Evolutionary conservation across 2,329 filamentous ascomycete species (phyloP).

Genomic region (Teratosphaeria pseudoeucalypti): DNA sequence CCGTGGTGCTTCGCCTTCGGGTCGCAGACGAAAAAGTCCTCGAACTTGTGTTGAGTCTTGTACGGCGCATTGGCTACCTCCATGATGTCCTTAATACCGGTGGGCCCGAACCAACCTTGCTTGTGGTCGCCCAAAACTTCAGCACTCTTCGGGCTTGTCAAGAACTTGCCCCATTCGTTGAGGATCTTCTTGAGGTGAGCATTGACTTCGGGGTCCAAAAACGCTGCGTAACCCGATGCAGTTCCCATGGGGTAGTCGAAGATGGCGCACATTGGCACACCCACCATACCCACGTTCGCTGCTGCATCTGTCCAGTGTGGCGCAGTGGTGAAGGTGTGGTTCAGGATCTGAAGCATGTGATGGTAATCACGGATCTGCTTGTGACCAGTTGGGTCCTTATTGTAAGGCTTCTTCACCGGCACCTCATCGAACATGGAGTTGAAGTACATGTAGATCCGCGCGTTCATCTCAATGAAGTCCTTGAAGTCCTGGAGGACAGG

Average conservation of each 20-base stretch:
- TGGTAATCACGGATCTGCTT: slow-evolving; percentile 55
- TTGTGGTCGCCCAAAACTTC: slow-evolving; percentile 27
- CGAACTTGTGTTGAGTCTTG: slow-evolving; percentile 19
- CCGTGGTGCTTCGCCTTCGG: slow-evolving; percentile 45
- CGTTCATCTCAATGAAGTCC: slow-evolving; percentile 52
- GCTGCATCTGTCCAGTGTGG: slow-evolving; percentile 33
- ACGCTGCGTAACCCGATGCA: slow-evolving; percentile 43
- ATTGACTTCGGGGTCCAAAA: slow-evolving; percentile 45
- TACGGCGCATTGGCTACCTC: slow-evolving; percentile 21
- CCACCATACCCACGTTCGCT: slow-evolving; percentile 37
- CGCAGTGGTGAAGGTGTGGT: slow-evolving; percentile 40
- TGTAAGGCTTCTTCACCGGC: slow-evolving; percentile 50
- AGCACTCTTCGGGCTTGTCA: slow-evolving; percentile 24
- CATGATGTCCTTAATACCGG: slow-evolving; percentile 29
- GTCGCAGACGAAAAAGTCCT: slow-evolving; percentile 53
- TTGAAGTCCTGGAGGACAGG: slow-evolving; percentile 57
- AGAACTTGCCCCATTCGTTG: slow-evolving; percentile 36
- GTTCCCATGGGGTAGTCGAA: slow-evolving; percentile 52
- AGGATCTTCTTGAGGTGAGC: slow-evolving; percentile 42
- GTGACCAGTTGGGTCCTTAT: slow-evolving; percentile 50
- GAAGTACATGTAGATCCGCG: slow-evolving; percentile 57
- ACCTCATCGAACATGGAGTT: slow-evolving; percentile 55
- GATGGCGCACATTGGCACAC: slow-evolving; percentile 47
- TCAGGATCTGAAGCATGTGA: slow-evolving; percentile 57
- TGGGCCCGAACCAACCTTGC: slow-evolving; percentile 32